Conservation (phyloP, 2,329 filamentous ascomycete species). For the Zasmidium cellare region DNA sequence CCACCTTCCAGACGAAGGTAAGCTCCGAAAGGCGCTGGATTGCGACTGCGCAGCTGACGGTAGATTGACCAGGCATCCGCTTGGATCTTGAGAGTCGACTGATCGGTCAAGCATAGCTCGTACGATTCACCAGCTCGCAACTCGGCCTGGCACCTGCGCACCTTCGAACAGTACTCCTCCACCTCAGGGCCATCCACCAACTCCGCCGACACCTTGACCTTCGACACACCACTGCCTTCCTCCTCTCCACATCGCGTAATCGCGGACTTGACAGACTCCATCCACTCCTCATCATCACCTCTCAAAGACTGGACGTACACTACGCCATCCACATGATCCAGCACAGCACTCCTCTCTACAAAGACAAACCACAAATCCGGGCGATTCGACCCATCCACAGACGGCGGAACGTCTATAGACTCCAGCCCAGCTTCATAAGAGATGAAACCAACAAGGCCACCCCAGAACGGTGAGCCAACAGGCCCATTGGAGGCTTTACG, state of each 20-base stretch:
- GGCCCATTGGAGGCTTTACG: slow-evolving; percentile 37
- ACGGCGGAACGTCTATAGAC: slow-evolving; percentile 53
- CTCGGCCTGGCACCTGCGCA: slow-evolving; percentile 67
- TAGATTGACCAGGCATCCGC: slow-evolving; percentile 66
- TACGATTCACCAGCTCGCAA: slow-evolving; percentile 80
- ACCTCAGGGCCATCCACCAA: slow-evolving; percentile 27
- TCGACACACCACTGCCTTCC: background rate
- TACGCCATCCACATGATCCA: slow-evolving; percentile 67
- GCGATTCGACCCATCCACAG: slow-evolving; percentile 41
- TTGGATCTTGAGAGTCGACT: slow-evolving; percentile 61
- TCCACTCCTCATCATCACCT: slow-evolving; percentile 40
- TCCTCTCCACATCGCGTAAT: background rate
- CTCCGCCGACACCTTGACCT: background rate
- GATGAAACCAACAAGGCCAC: slow-evolving; percentile 80
- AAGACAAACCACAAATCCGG: slow-evolving; percentile 77
- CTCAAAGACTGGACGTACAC: slow-evolving; percentile 69
- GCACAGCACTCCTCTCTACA: slow-evolving; percentile 72
- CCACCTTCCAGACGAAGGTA: slow-evolving; percentile 67
- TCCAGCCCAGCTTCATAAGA: slow-evolving; percentile 80
- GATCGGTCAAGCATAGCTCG: slow-evolving; percentile 78
- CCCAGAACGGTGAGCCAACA: slow-evolving; percentile 64
- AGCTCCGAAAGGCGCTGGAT: slow-evolving; percentile 82
- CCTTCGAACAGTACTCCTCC: slow-evolving; percentile 61
- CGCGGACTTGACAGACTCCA: slow-evolving; percentile 6
- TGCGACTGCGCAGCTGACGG: slow-evolving; percentile 65